Evolutionary conservation across 1,284 basidiomycete genomes (phyloP).

Genomic region (Melampsora larici-populina): DNA sequence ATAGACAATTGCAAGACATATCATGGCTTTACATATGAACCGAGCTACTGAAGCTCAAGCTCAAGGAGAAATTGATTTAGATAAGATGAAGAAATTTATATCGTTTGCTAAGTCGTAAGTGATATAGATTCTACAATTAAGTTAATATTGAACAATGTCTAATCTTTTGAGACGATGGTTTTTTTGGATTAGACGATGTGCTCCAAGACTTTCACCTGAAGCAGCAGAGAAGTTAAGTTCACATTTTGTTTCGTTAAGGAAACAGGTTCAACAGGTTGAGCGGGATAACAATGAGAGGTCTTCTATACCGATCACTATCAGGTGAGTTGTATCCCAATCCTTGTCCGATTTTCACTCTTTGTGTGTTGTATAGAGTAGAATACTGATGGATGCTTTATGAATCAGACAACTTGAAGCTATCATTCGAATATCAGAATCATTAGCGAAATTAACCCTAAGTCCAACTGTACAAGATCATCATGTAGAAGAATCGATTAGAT

Average conservation of each 20-base stretch:
- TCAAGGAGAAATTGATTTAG: constrained; percentile 90
- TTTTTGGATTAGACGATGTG: constrained; percentile 77
- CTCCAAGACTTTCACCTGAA: constrained; percentile 84
- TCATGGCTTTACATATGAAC: constrained; percentile 99
- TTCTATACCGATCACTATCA: constrained; percentile 96
- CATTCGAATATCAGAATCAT: constrained; percentile 93
- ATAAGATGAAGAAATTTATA: constrained; percentile 98
- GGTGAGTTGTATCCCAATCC: constrained; percentile 60
- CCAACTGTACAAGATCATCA: constrained; percentile 85
- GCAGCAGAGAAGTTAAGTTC: constrained; percentile 95
- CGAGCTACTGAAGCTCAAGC: constrained; percentile 66
- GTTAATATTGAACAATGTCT: not conserved
- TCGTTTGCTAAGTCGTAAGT: constrained; percentile 87
- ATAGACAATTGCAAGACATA: constrained; percentile 90
- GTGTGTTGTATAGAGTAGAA: not conserved
- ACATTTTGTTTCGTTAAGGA: constrained; percentile 90
- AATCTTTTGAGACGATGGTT: not conserved
- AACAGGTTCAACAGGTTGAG: constrained; percentile 94
- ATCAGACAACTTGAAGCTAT: constrained; percentile 94
- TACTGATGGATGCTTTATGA: not conserved
- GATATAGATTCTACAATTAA: not conserved
- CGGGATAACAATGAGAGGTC: constrained; percentile 94
- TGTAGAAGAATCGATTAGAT: constrained; percentile 93
- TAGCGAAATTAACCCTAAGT: constrained; percentile 89
- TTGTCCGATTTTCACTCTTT: not conserved